A percentile compares a stretch with the other conserved stretches of the same genome.
These are phyloP conservation scores for Colletotrichum euphorbiae DNA, from an alignment of 2,329 filamentous ascomycete species.

Conservation along the genomic window DNA sequence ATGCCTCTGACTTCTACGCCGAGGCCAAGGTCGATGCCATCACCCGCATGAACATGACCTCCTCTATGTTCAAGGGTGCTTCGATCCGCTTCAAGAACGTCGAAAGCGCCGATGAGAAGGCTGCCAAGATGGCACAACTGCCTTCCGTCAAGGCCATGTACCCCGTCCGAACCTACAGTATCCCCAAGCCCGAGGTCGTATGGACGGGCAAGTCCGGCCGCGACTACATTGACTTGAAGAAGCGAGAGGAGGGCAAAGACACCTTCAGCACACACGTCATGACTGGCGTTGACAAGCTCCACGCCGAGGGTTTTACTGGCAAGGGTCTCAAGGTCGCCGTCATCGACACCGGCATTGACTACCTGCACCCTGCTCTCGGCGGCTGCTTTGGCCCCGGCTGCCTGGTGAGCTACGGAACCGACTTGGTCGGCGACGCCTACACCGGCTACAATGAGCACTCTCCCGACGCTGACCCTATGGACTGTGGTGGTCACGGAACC, in stretches of 20 bases:
- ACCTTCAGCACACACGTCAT: conserved; percentile 63
- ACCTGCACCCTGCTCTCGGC: conserved; percentile 71
- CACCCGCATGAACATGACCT: conserved; percentile 61
- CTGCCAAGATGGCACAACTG: conserved; percentile 54
- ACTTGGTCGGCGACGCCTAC: conserved; percentile 69
- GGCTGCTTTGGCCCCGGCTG: conserved; percentile 72
- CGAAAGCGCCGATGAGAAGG: conserved; percentile 56
- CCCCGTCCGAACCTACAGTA: conserved; percentile 58
- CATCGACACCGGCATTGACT: conserved; percentile 70
- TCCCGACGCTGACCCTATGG: conserved; percentile 65
- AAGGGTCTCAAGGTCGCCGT: conserved; percentile 65
- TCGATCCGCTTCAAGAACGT: conserved; percentile 64
- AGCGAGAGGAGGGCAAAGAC: conserved; percentile 46
- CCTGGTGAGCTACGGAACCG: conserved; percentile 67
- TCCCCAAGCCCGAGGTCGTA: conserved; percentile 58
- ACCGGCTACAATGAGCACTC: conserved; percentile 50
- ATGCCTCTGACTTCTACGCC: conserved; percentile 54
- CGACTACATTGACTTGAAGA: conserved; percentile 45
- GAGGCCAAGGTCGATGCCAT: conserved; percentile 54
- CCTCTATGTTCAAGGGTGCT: conserved; percentile 64
- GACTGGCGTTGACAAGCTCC: conserved; percentile 67
- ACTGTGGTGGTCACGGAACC: conserved; percentile 69
- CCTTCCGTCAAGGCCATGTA: conserved; percentile 61
- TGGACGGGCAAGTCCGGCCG: conserved; percentile 53
- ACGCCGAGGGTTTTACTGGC: conserved; percentile 60